Evolutionary conservation across 495 filamentous ascomycete species (phyloP).

Genomic region (Hypoxylon subgilvum): DNA sequence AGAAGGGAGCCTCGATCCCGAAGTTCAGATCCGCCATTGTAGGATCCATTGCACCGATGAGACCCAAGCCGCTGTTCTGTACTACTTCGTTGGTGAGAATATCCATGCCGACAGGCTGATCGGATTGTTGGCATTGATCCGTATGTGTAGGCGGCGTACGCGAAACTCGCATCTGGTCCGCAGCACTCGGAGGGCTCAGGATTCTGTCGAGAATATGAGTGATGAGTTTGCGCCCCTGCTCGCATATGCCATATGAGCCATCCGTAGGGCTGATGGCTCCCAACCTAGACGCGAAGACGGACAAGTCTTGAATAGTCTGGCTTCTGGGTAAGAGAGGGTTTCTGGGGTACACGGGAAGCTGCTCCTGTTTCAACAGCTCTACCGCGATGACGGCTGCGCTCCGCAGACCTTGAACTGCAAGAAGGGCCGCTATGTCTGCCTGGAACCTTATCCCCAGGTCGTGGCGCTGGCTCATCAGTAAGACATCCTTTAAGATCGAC

Average conservation of each 20-base stretch:
- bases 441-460: slow-evolving; percentile 44
- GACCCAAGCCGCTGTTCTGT: slow-evolving; percentile 11
- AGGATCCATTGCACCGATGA: slow-evolving; percentile 28
- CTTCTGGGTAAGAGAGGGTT: slow-evolving; percentile 45
- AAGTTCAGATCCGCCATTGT: slow-evolving; percentile 34
- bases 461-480: slow-evolving; percentile 49
- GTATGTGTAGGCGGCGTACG: slow-evolving; percentile 9
- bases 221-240: slow-evolving; percentile 43
- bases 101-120: slow-evolving; percentile 8
- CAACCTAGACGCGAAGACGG: slow-evolving; percentile 41
- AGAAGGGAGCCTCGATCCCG: slow-evolving; percentile 37
- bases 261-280: slow-evolving; percentile 40
- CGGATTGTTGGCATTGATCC: slow-evolving; percentile 9
- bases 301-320: slow-evolving; percentile 43
- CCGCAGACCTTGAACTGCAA: slow-evolving; percentile 52
- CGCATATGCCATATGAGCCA: slow-evolving; percentile 38
- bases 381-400: slow-evolving; percentile 52
- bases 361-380: slow-evolving; percentile 52
- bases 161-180: slow-evolving; percentile 6
- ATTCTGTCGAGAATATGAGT: slow-evolving; percentile 43
- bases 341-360: slow-evolving; percentile 48
- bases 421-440: slow-evolving; percentile 40
- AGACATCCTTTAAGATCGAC: slow-evolving; percentile 49
- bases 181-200: slow-evolving; percentile 37
- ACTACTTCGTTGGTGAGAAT: slow-evolving; percentile 8